phyloP scores from a whole-genome alignment of 345 rosid species.

The Lagerstroemia speciosa region DNA sequence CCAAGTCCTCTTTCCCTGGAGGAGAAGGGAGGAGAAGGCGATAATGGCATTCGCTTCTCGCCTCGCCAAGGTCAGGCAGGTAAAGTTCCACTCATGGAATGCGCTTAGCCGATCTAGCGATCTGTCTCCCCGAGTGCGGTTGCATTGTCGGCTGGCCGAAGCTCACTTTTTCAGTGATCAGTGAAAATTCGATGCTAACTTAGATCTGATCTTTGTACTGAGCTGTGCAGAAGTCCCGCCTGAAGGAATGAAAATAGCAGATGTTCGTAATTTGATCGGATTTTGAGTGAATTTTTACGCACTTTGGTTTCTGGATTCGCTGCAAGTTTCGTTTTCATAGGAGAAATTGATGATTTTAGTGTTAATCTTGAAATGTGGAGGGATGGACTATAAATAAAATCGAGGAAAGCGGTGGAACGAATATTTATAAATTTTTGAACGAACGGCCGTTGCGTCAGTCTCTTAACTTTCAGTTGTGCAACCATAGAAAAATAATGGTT shows the following conservation, averaged over 20 bases:
- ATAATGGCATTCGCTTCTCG: conserved; percentile 72
- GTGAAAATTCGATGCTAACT: not conserved
- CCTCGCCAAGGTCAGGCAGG: conserved; percentile 78
- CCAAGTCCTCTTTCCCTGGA: not conserved
- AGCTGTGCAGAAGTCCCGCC: not conserved
- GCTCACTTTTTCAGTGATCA: not conserved
- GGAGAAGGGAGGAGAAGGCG: conserved; percentile 6
- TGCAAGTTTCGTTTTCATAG: no score
- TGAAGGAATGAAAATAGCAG: not conserved
- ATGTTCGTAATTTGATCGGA: not conserved
- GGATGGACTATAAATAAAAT: not conserved
- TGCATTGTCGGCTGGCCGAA: not conserved
- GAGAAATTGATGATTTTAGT: no score
- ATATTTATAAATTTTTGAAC: not conserved
- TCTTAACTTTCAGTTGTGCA: not conserved
- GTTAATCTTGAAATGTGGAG: no score
- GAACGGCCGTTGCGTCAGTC: no score
- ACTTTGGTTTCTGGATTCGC: not conserved
- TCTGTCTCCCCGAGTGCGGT: not conserved
- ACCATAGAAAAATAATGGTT: not conserved
- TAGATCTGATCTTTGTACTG: conserved; percentile 1
- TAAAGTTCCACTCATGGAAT: conserved; percentile 5
- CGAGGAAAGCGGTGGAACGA: not conserved
- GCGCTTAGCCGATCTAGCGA: not conserved
- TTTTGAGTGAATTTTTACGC: not conserved